These are phyloP conservation scores for Chaetomiaceae sp. DNA, from an alignment of 2,329 filamentous ascomycete species.

Conservation along the genomic window DNA sequence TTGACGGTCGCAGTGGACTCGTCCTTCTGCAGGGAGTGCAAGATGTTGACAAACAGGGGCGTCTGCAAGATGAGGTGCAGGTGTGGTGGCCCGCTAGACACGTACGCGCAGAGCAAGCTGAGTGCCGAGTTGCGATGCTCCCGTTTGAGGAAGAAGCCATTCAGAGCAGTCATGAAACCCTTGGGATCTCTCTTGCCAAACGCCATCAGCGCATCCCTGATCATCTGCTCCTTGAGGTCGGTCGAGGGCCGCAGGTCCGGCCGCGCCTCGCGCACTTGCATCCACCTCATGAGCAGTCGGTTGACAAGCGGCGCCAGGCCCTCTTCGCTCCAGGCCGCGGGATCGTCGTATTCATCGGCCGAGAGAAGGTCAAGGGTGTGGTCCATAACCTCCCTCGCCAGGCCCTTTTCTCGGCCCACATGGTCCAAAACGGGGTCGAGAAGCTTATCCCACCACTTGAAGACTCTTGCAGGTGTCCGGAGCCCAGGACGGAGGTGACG, in stretches of 20 bases:
- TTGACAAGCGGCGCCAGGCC: slow-evolving; percentile 46
- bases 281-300: slow-evolving; percentile 51
- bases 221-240: slow-evolving; percentile 44
- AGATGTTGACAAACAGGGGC: slow-evolving; percentile 61
- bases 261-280: slow-evolving; percentile 40
- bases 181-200: slow-evolving; percentile 65
- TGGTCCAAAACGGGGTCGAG: slow-evolving; percentile 49
- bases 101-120: slow-evolving; percentile 63
- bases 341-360: slow-evolving; percentile 53
- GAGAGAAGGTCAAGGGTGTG: slow-evolving; percentile 59
- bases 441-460: slow-evolving; percentile 67
- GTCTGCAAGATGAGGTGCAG: slow-evolving; percentile 68
- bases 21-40: slow-evolving; percentile 70
- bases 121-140: slow-evolving; percentile 59
- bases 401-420: slow-evolving; percentile 54
- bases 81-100: slow-evolving; percentile 72
- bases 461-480: slow-evolving; percentile 53
- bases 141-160: slow-evolving; percentile 59
- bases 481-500: slow-evolving; percentile 59
- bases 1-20: slow-evolving; percentile 73
- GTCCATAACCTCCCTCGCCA: slow-evolving; percentile 59
- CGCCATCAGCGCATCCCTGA: slow-evolving; percentile 47
- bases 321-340: slow-evolving; percentile 36
- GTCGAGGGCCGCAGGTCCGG: slow-evolving; percentile 32
- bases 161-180: slow-evolving; percentile 59